phyloP scores from a whole-genome alignment of 1,139 yeast genomes.

The Hansenula sp. region DNA sequence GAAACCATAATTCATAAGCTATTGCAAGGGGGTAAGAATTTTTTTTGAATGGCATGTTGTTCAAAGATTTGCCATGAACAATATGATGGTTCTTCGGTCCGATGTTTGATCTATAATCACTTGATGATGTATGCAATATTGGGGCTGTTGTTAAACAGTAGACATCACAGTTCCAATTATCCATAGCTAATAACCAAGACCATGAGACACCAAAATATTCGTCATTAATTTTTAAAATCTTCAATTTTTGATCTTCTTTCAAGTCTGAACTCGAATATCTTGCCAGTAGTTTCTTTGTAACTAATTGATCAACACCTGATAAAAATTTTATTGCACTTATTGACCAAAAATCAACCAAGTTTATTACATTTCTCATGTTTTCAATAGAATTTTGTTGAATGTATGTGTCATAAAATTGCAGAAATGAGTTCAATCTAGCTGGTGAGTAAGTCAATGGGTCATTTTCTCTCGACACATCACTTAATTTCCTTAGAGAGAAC shows the following conservation, averaged over 20 bases:
- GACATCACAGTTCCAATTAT: slow-evolving; percentile 29
- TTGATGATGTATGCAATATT: slow-evolving; percentile 10
- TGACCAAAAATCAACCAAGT: slow-evolving; percentile 17
- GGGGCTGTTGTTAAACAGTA: slow-evolving; percentile 26
- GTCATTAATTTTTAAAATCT: slow-evolving; percentile 11
- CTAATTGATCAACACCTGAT: slow-evolving; percentile 12
- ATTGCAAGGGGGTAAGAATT: slow-evolving; percentile 29
- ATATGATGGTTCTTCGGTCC: slow-evolving; percentile 22
- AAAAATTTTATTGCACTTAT: slow-evolving; percentile 17
- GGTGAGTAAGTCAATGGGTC: slow-evolving; percentile 17
- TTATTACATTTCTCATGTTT: slow-evolving; percentile 5
- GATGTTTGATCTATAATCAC: slow-evolving; percentile 7
- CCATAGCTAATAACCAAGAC: slow-evolving; percentile 38
- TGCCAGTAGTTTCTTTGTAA: slow-evolving; percentile 11
- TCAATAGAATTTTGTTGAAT: slow-evolving; percentile 4
- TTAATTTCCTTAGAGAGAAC: slow-evolving; percentile 6
- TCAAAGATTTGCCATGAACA: slow-evolving; percentile 25
- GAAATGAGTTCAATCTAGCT: slow-evolving; percentile 9
- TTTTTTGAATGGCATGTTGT: slow-evolving; percentile 30
- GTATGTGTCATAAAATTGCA: slow-evolving; percentile 16
- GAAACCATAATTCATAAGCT: slow-evolving; percentile 30
- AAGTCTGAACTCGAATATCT: slow-evolving; percentile 17
- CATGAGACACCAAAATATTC: slow-evolving; percentile 24
- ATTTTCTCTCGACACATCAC: slow-evolving; percentile 2
- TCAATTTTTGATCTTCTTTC: slow-evolving; percentile 13